Evolutionary conservation across 2,329 filamentous ascomycete genomes (phyloP), one percentile per base, ranked within the genome.

Genomic region (Fusarium burgessii): DNA sequence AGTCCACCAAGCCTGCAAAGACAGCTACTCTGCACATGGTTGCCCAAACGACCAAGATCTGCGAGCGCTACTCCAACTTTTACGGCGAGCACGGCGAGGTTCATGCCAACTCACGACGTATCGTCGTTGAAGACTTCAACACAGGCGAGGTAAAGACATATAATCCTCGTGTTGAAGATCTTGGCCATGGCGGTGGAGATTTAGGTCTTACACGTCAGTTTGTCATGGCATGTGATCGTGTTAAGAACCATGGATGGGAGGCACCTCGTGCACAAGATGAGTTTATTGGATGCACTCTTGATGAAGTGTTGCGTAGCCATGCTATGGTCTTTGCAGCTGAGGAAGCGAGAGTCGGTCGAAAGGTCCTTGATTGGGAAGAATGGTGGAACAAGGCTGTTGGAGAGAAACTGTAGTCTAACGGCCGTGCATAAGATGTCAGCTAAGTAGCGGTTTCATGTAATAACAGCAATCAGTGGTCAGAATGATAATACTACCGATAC

Each of bases 271-370:
- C 95, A 3, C 95, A 98, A 85, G 85, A 85, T 62, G 84, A 90
- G 76, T 89, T 91, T 77, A 85, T 98, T 29, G 94, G 94, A 0
- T 97, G 93, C 80, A 92, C 91, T 15, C 82, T 97, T 11, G 93
- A 97, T 61, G 96, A 98, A 77, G 89, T 92, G 3, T 87, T 98
- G n/a, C 87, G 92, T 51, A 97, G 94, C 77, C 96, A 98, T 82
- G 95, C 93, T 4, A 88, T 96, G 81, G 95, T 98, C 0, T 99
- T 98, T 84, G 95, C 94, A 27, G 96, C 95, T 0, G 96, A 98
- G 81, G 92, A 97, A 75, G 94, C 95, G 8, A 88, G 95, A 76
- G 85, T 84, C 52, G 85, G 87, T 54, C 89, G 87, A 76, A 90
- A 87, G 77, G 90, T 96, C 11, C 82, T 98, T 7, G 86, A 92